Base-by-base conservation (phyloP, 1,139 yeast genomes). In the Starmera stellimalicola region DNA sequence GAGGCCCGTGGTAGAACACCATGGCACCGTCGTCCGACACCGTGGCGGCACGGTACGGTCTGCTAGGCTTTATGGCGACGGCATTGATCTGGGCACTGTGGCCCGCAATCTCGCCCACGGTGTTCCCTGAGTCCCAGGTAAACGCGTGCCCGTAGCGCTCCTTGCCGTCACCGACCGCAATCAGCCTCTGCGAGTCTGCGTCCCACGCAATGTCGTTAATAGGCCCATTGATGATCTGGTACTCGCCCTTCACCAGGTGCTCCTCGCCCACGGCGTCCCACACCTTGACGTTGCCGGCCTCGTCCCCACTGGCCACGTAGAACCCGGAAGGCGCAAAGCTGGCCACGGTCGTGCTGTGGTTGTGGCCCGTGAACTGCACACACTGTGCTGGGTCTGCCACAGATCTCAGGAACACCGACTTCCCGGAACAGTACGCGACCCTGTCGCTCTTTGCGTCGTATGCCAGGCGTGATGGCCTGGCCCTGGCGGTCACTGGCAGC, bases 91-190 rank as follows among this genome's bases (percentile, higher is more conserved):
- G 72, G 27, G 82, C 77, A n/a, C 94, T 72, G 54, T 91, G 98
- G 20, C 98, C 99, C 37, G 87, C 78, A 46, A 93, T 80, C 54
- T 91, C 97, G 35, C 98, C 99, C 30, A 91, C 78, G 9, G 95
- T 75, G 57, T 91, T 91, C 37, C 98, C 98, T 1, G 94, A 71
- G 54, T 91, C 99, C 71, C 83, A 82, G 6, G 95, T 75, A 52
- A 91, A 85, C 41, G 94, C 88, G 48, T 83, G 95, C 4, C 97
- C 98, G 51, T 75, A 87, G 43, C 81, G 71, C 49, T 88, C 96
- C 49, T 81, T 80, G 32, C 98, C 97, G 48, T 83, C 81, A 34
- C 99, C 99, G 9, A 88, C 97, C 2, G 95, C 95, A 52, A 93
- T 83, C 36, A 93, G 62, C 43, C 98, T 69, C 37, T 77, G 65